Conservation (phyloP, 2,329 filamentous ascomycete genomes). For the Penicillium sp. region DNA sequence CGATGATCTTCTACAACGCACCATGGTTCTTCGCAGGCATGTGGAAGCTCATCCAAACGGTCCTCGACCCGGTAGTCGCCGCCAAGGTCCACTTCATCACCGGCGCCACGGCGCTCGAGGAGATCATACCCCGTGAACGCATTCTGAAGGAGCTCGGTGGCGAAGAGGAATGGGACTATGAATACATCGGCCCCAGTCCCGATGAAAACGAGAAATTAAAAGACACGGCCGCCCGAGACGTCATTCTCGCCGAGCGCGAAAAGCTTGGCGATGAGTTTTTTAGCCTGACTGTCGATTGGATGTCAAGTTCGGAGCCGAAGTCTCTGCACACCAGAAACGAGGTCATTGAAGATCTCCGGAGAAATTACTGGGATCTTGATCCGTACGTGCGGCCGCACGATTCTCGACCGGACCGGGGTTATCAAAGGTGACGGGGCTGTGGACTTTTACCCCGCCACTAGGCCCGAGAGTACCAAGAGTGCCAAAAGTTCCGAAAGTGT, state of each 20-base stretch:
- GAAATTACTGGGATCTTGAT: conserved; percentile 19
- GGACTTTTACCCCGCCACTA: conserved; percentile 16
- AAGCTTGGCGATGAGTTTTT: conserved; percentile 14
- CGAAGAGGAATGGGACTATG: conserved; percentile 17
- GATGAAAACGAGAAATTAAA: conserved; percentile 14
- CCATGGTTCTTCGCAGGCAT: conserved; percentile 48
- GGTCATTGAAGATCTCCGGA: conserved; percentile 11
- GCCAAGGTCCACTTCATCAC: conserved; percentile 16
- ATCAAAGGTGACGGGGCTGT: conserved; percentile 17
- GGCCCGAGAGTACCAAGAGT: neutral
- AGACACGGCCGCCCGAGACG: conserved; percentile 1
- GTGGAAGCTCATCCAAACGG: conserved; percentile 17
- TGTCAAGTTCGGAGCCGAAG: conserved; percentile 3
- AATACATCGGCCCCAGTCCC: conserved; percentile 11
- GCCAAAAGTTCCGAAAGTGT: neutral
- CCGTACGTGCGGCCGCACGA: conserved; percentile 13
- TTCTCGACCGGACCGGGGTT: conserved; percentile 20
- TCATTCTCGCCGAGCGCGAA: conserved; percentile 10
- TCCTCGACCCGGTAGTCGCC: conserved; percentile 15
- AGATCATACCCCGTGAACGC: conserved; percentile 12
- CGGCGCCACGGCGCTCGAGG: conserved; percentile 15
- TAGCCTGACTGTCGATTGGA: conserved; percentile 11
- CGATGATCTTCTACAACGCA: conserved; percentile 87
- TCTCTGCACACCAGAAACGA: conserved; percentile 2
- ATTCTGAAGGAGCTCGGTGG: conserved; percentile 18